These are phyloP conservation scores for Leccinellum rugosiceps DNA, from an alignment of 768 basidiomycete species.

Conservation along the genomic window DNA sequence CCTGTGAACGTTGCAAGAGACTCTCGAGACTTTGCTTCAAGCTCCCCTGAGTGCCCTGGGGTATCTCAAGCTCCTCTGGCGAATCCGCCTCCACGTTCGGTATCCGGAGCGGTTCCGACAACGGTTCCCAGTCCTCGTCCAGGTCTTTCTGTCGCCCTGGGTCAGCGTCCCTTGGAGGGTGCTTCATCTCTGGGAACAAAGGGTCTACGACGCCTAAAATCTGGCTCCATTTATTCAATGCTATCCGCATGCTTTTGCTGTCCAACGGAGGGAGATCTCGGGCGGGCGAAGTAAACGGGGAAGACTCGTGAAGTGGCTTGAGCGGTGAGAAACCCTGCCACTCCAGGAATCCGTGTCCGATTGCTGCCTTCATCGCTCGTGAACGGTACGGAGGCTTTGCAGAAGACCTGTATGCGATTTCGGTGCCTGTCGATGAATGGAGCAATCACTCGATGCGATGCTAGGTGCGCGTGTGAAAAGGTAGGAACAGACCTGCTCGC, in stretches of 20 bases:
- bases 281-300: conserved; percentile 22
- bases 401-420: conserved; percentile 21
- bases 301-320: conserved; percentile 27
- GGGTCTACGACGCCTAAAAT: conserved; percentile 31
- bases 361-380: conserved; percentile 27
- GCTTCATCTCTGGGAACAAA: conserved; percentile 30
- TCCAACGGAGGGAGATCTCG: conserved; percentile 16
- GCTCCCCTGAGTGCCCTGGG: conserved; percentile 9
- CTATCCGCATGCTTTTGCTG: conserved; percentile 28
- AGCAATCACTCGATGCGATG: background rate
- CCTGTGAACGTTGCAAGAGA: conserved; percentile 12
- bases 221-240: conserved; percentile 34
- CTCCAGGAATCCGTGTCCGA: conserved; percentile 31
- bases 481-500: conserved; percentile 23
- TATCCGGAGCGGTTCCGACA: conserved; percentile 17
- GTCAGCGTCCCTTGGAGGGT: conserved; percentile 1
- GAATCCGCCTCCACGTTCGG: background rate
- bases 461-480: background rate
- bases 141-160: background rate
- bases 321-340: conserved; percentile 33
- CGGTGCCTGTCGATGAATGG: conserved; percentile 4
- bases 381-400: conserved; percentile 28
- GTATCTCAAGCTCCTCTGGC: conserved; percentile 3
- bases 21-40: conserved; percentile 25
- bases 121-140: conserved; percentile 23